Base-by-base conservation (phyloP, 2,329 filamentous ascomycete genomes). In the Raffaelea arxii region DNA sequence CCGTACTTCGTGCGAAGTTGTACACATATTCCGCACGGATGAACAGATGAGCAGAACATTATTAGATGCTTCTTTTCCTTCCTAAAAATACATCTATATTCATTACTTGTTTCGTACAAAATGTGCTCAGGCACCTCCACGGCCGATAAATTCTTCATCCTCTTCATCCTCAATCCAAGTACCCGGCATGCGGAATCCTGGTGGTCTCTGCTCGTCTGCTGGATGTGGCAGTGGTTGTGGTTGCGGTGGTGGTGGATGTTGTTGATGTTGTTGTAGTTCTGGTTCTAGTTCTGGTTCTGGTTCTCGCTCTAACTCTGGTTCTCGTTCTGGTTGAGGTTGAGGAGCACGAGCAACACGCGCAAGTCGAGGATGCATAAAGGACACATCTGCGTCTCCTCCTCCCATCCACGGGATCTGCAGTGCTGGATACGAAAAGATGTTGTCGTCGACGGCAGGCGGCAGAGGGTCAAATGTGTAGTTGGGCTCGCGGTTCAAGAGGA, bases 381-480 rank as follows among this genome's bases (percentile, higher is more conserved):
- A n/a, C n/a, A n/a, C n/a, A n/a, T n/a, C n/a, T n/a, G n/a, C n/a
- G n/a, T 42, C 41, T 37, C 30, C 43, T n/a, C 56, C 49, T 11
- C 59, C 53, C 6, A 55, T 37, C 71, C 71, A 77, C 1, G 71
- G 72, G 35, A 66, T 56, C 44, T 55, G 57, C 48, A 71, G 68
- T 24, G 62, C 62, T 10, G 64, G 55, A 49, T 65, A 59, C 0
- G 68, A 70, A 51, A 78, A 77, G 10, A 73, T 60, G 51, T 80
- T 79, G 9, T 72, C 65, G 16, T 66, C 64, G 32, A 77, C 65
- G 0, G 73, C 63, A 2, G 89, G 90, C 19, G 89, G 87, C 14
- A 95, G 67, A 2, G 88, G 88, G 58, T 95, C 90, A 21, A 87
- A 92, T 18, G 86, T 78, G 51, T 84, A 80, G 55, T 79, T 89